These are phyloP conservation scores for Medicago arabica DNA, from an alignment of 306 rosid genomes.

Conservation along the genomic window DNA sequence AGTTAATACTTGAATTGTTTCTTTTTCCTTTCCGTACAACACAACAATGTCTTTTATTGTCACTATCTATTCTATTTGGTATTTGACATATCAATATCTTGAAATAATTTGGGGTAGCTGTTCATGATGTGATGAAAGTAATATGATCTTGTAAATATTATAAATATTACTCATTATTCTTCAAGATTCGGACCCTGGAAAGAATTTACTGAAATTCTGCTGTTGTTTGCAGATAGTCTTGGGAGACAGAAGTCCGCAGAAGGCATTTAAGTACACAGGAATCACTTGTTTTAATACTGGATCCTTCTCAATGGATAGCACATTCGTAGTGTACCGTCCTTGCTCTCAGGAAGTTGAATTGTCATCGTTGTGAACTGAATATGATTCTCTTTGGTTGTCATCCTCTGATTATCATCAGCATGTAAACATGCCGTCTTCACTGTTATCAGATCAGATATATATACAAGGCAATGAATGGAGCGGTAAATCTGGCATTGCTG, in stretches of 20 bases:
- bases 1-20: constrained; percentile 23
- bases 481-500: constrained; percentile 22
- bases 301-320: constrained; percentile 78
- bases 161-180: constrained; percentile 3
- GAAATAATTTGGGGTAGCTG: constrained; percentile 19
- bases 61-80: constrained; percentile 17
- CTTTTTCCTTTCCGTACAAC: constrained; percentile 2
- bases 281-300: constrained; percentile 90
- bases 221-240: constrained; percentile 69
- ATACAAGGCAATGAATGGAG: constrained; percentile 33
- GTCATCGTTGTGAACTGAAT: constrained; percentile 63
- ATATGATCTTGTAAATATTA: not conserved
- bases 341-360: constrained; percentile 88
- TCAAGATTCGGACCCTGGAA: not conserved
- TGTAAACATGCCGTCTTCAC: constrained; percentile 16
- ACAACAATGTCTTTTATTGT: not conserved
- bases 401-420: constrained; percentile 17
- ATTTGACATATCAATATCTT: constrained; percentile 26
- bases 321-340: constrained; percentile 88
- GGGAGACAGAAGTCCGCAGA: constrained; percentile 87
- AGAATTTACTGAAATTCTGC: constrained; percentile 34
- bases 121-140: constrained; percentile 19
- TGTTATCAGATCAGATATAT: not conserved
- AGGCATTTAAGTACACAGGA: constrained; percentile 92
- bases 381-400: constrained; percentile 2